Conservation (phyloP, 2,329 filamentous ascomycete species). For the Madurella mycetomatis region DNA sequence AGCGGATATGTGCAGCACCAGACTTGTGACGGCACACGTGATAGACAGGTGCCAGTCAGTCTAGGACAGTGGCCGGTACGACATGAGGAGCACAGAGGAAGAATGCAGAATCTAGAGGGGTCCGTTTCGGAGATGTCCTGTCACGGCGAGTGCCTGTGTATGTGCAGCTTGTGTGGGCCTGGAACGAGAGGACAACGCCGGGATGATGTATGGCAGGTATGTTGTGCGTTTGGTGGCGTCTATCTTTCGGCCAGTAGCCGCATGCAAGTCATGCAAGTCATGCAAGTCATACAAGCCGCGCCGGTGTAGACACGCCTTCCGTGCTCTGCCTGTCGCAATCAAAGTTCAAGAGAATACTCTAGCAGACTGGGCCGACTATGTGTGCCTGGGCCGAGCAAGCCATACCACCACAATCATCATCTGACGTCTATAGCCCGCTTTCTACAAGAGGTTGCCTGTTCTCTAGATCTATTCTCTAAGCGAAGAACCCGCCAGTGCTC, state of each 20-base stretch:
- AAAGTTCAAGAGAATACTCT: neutral
- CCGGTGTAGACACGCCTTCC: neutral
- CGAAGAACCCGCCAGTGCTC: no score
- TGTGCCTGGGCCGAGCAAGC: neutral
- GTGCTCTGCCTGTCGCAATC: neutral
- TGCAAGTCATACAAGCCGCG: constrained; percentile 1
- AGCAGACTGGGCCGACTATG: neutral
- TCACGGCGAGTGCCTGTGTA: neutral
- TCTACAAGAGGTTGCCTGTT: no score
- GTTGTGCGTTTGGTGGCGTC: neutral
- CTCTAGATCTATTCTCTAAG: no score
- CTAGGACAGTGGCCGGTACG: neutral
- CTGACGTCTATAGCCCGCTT: no score
- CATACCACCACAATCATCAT: neutral
- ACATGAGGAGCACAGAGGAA: neutral
- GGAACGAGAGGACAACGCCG: neutral
- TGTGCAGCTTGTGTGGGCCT: neutral
- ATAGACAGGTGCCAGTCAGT: constrained; percentile 7
- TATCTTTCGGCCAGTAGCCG: neutral
- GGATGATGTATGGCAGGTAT: neutral
- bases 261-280: constrained; percentile 1
- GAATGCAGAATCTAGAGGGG: neutral
- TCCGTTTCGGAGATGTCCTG: neutral
- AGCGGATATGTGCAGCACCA: constrained; percentile 11
- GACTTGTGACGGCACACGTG: constrained; percentile 6